phyloP scores from a whole-genome alignment of 768 basidiomycete species.

The Termitomyces sp. region DNA sequence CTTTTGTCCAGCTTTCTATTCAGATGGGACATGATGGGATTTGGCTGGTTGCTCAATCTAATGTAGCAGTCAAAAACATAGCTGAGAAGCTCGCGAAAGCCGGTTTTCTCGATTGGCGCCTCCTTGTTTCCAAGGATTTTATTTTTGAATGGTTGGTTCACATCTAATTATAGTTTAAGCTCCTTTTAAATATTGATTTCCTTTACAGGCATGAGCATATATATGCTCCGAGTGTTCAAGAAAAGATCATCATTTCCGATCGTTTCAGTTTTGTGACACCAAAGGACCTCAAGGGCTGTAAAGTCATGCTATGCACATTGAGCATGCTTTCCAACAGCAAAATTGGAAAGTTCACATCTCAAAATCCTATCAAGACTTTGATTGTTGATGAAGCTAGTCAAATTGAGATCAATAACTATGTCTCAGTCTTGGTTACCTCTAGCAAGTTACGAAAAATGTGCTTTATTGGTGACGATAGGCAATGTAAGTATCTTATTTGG shows the following conservation, averaged over 20 bases:
- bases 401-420: conserved; percentile 53
- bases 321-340: conserved; percentile 57
- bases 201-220: conserved; percentile 72
- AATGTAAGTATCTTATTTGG: conserved; percentile 36
- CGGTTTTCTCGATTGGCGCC: conserved; percentile 49
- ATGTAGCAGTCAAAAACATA: conserved; percentile 88
- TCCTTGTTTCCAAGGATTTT: conserved; percentile 70
- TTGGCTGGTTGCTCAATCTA: conserved; percentile 82
- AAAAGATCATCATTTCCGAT: conserved; percentile 48
- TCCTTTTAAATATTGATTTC: not conserved
- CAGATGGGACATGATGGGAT: conserved; percentile 39
- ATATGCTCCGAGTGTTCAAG: conserved; percentile 38
- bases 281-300: conserved; percentile 27
- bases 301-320: conserved; percentile 71
- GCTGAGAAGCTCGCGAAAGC: conserved; percentile 66
- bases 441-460: conserved; percentile 42
- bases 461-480: conserved; percentile 65
- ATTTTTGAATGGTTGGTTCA: conserved; percentile 51
- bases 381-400: conserved; percentile 66
- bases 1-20: conserved; percentile 47
- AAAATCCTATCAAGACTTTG: conserved; percentile 41
- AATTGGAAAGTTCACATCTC: conserved; percentile 26
- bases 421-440: conserved; percentile 31
- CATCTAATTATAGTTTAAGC: not conserved
- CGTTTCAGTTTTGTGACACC: conserved; percentile 20